These are phyloP conservation scores for Neurospora africana DNA, from an alignment of 495 filamentous ascomycete species.

Conservation along the genomic window DNA sequence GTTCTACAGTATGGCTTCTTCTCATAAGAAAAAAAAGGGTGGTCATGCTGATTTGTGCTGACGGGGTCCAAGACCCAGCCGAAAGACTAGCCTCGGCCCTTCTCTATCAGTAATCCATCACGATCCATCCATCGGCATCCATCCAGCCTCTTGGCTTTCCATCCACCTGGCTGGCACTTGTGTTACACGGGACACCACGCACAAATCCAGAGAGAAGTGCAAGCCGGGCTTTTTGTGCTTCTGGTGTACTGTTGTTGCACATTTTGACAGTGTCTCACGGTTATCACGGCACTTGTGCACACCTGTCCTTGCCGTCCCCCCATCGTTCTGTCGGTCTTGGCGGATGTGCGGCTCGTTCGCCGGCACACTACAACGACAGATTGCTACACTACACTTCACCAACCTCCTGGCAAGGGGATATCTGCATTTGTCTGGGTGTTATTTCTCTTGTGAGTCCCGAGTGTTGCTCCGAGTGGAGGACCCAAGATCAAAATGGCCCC, in stretches of 20 bases:
- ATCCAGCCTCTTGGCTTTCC: neutral
- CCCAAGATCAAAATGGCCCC: neutral
- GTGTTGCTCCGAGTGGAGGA: neutral
- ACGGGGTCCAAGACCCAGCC: neutral
- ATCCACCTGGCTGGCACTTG: neutral
- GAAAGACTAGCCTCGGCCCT: neutral
- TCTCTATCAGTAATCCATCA: neutral
- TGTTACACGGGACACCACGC: neutral
- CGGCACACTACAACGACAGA: neutral
- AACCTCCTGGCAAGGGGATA: neutral
- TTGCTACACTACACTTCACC: neutral
- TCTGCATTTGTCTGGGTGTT: neutral
- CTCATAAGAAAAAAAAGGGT: neutral
- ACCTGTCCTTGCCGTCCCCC: neutral
- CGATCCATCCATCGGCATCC: neutral
- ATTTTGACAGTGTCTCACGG: neutral
- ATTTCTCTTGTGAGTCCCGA: neutral
- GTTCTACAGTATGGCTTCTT: neutral
- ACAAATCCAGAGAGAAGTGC: neutral
- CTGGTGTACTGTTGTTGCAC: neutral
- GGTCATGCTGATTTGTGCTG: neutral
- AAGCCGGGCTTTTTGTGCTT: neutral
- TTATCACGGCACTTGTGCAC: neutral
- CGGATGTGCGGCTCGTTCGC: neutral
- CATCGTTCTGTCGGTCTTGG: neutral